Conservation (phyloP, 192 early-diverging fungal genomes). For the Umbelopsis sp. region DNA sequence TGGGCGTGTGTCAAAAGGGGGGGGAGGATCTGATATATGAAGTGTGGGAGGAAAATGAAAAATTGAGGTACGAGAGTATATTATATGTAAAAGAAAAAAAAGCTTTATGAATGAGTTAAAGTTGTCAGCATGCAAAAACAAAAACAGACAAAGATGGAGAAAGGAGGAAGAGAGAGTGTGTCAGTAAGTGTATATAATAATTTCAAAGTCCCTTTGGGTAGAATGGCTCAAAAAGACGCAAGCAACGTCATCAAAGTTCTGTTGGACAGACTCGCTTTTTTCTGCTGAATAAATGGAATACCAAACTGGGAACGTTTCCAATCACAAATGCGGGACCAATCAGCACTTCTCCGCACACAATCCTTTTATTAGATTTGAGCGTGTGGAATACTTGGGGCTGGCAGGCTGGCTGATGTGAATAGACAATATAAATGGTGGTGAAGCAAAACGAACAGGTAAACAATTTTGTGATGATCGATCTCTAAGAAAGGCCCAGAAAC, state of each 20-base stretch:
- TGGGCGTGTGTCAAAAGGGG: not conserved
- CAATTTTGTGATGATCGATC: no score
- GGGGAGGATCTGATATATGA: not conserved
- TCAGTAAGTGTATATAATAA: no score
- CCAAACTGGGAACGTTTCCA: slow-evolving; percentile 16
- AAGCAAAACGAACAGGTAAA: no score
- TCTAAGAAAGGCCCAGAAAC: no score
- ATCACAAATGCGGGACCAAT: slow-evolving; percentile 21
- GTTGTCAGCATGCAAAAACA: not conserved
- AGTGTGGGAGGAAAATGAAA: no score
- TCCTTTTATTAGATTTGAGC: not conserved
- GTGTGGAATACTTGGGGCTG: no score
- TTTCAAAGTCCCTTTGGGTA: not conserved
- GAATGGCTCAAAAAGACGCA: not conserved
- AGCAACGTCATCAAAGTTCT: slow-evolving; percentile 3
- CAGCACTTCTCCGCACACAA: slow-evolving; percentile 1
- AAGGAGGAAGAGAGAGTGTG: not conserved
- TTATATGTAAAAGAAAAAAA: not conserved
- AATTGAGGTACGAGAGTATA: not conserved
- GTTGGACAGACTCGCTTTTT: not conserved
- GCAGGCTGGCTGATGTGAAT: no score
- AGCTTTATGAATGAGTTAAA: not conserved
- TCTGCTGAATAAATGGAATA: slow-evolving; percentile 16
- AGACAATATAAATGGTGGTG: no score
- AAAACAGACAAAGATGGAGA: not conserved